A percentile compares a stretch with the other conserved stretches of the same genome.
These are phyloP conservation scores for Tolypocladium inflatum DNA, from an alignment of 2,329 filamentous ascomycete genomes.

Conservation along the genomic window DNA sequence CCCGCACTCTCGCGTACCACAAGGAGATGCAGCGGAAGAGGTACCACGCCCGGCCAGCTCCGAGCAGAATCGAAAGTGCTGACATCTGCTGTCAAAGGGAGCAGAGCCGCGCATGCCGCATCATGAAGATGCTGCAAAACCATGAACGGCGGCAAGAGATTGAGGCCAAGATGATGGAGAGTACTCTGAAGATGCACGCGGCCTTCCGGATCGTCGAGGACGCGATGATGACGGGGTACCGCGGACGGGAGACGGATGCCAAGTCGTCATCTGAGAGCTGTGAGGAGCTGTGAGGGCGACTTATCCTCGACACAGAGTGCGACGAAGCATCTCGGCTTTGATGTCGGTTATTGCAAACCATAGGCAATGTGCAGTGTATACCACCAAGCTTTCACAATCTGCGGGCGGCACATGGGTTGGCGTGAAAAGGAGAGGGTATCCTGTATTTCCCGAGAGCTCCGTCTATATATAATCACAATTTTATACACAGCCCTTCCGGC, in stretches of 20 bases:
- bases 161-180: slow-evolving; percentile 16
- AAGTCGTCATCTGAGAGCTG: background rate
- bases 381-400: background rate
- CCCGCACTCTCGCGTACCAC: slow-evolving; percentile 10
- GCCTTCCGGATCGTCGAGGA: slow-evolving; percentile 14
- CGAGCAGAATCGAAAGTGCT: background rate
- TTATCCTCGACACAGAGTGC: background rate
- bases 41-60: background rate
- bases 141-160: slow-evolving; percentile 15
- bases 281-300: background rate
- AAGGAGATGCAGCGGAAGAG: slow-evolving; percentile 10
- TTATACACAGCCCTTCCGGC: slow-evolving; percentile 11
- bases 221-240: slow-evolving; percentile 19
- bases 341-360: background rate
- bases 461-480: slow-evolving; percentile 7
- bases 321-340: background rate
- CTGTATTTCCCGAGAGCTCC: slow-evolving; percentile 4
- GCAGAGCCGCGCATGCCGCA: background rate
- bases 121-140: slow-evolving; percentile 30
- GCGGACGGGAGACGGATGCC: slow-evolving; percentile 15
- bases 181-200: slow-evolving; percentile 6
- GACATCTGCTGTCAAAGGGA: background rate
- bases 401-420: background rate
- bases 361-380: background rate
- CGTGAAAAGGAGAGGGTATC: background rate